Evolutionary conservation across 352 stramenopile genomes (phyloP), one percentile per base, ranked within the genome.

Genomic region (Aphanomyces astaci): DNA sequence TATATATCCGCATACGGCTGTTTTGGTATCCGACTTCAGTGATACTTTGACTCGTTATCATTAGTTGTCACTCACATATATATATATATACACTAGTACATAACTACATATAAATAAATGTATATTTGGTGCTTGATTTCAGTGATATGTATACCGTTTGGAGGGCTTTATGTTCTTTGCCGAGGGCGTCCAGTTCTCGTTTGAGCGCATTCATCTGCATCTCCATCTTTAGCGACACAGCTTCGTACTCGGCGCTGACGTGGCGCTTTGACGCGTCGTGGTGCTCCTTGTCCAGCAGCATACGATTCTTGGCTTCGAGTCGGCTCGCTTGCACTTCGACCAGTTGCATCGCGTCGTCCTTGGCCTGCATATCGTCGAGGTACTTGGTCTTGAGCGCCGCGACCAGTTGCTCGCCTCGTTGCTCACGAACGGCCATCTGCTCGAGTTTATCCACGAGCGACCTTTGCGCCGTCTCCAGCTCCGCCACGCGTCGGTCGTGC

Each of bases 251-350:
- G 3, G 31, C 56, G n/a, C 56, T 45, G 19, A 33, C 36, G 40
- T 52, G 32, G 40, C 51, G 51, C n/a, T 59, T 59, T 9, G 13
- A 36, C 13, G 51, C 30, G 13, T 59, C 51, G 11, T 40, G 56
- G 10, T 64, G 33, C 19, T 64, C 56, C 19, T 51, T 49, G 13
- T 64, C 56, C 19, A 51, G 11, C 19, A 51, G 11, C 2, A 51
- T 25, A 19, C 56, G 56, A 52, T 51, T 64, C 32, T 51, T 49
- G 3, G 56, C 30, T 51, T 64, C 56, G 19, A 64, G 11, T 5
- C 56, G 56, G 28, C 30, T 46, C 30, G 46, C 17, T 22, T 46
- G n/a, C 9, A 46, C 27, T 19, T 64, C 56, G 24, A 51, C 4
- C 25, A 36, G 4, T 36, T 49, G 30, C 3, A 64, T 49, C 36